phyloP scores from a whole-genome alignment of 768 basidiomycete species.

The Pholiota microspora region DNA sequence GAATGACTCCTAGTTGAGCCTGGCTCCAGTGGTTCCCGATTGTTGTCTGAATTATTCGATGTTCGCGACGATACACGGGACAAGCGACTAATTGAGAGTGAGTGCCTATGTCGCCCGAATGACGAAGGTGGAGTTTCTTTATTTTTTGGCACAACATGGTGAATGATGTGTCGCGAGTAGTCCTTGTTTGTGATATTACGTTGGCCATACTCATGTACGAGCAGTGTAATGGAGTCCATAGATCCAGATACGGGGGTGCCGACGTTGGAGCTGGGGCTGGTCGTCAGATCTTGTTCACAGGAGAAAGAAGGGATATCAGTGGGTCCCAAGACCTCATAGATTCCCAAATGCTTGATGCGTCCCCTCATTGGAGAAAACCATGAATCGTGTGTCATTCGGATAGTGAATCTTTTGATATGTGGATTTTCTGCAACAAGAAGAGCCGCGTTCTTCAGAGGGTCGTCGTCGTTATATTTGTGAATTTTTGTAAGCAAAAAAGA shows the following conservation, averaged over 20 bases:
- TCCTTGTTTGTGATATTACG: constrained; percentile 18
- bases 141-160: not conserved
- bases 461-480: constrained; percentile 33
- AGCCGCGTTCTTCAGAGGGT: constrained; percentile 27
- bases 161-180: constrained; percentile 13
- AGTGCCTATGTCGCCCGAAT: not conserved
- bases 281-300: not conserved
- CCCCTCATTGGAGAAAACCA: constrained; percentile 34
- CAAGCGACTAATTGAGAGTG: not conserved
- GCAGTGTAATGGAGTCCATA: not conserved
- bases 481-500: constrained; percentile 35
- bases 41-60: not conserved
- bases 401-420: constrained; percentile 27
- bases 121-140: not conserved
- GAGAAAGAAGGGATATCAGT: not conserved
- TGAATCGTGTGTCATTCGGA: constrained; percentile 31
- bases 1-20: not conserved
- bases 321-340: constrained; percentile 25
- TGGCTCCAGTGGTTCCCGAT: not conserved
- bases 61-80: not conserved
- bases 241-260: not conserved
- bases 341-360: constrained; percentile 30
- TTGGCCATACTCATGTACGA: constrained; percentile 18
- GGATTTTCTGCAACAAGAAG: constrained; percentile 31
- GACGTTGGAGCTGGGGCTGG: constrained; percentile 1